Conservation (phyloP, 23 red algal genomes). For the Chondrus crispus region DNA sequence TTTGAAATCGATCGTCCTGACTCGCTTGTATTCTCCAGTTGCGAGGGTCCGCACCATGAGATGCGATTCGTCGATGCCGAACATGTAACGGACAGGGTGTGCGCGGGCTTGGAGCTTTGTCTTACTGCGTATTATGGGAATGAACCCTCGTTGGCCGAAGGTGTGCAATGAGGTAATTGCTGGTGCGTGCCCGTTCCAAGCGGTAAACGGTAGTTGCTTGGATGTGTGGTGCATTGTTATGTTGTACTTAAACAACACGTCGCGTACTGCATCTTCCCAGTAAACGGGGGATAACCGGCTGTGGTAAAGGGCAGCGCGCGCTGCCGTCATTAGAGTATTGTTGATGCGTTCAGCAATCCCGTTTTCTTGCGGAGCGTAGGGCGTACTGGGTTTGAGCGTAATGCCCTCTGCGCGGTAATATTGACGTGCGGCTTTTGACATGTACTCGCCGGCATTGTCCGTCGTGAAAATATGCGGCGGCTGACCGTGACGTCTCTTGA, state of each 20-base stretch:
- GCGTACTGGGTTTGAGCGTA: background rate
- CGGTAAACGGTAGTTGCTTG: background rate
- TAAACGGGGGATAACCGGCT: background rate
- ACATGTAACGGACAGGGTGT: background rate
- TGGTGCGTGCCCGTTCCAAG: background rate
- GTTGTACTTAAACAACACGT: constrained; percentile 22
- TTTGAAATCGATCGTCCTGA: constrained; percentile 10
- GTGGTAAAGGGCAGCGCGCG: background rate
- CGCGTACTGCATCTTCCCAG: background rate
- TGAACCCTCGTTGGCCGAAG: background rate
- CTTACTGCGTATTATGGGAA: background rate
- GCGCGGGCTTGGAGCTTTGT: background rate
- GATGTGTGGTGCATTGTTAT: background rate
- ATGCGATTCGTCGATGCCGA: background rate
- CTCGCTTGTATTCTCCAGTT: constrained; percentile 16
- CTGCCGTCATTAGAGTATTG: background rate
- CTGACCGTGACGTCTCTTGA: background rate
- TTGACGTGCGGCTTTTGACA: background rate
- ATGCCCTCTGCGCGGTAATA: background rate
- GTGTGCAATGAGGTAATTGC: background rate
- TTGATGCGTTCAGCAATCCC: background rate
- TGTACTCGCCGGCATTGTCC: background rate
- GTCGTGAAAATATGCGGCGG: background rate
- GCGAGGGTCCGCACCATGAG: background rate
- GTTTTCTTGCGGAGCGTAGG: constrained; percentile 16